Conservation (phyloP, 352 stramenopile genomes). For the Phytophthora sp. region DNA sequence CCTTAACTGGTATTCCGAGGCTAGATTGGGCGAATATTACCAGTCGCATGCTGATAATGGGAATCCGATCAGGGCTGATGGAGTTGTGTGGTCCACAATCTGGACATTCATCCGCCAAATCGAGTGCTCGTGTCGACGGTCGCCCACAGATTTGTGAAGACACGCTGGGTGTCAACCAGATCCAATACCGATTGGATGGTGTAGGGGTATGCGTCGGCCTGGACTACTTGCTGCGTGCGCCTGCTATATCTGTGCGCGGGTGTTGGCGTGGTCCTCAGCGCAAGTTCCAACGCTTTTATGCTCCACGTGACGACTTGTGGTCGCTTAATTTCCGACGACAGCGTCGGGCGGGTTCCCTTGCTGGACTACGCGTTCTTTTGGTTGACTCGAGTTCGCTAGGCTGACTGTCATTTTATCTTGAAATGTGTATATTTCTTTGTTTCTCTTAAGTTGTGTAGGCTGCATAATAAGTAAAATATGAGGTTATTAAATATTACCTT, state of each 20-base stretch:
- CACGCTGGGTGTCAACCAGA: background rate
- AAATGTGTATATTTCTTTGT: conserved; percentile 1
- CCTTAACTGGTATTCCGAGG: background rate
- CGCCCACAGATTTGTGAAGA: background rate
- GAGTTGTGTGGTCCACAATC: conserved; percentile 10
- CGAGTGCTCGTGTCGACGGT: background rate
- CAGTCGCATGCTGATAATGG: background rate
- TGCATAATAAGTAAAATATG: no score
- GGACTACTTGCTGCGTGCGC: background rate
- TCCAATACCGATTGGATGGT: background rate
- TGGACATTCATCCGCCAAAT: background rate
- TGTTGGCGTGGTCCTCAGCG: background rate
- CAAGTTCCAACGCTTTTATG: conserved; percentile 12
- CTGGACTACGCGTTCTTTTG: conserved; percentile 3
- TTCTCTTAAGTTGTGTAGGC: no score
- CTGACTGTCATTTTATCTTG: conserved; percentile 8
- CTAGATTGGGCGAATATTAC: background rate
- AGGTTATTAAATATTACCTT: no score
- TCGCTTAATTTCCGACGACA: conserved; percentile 7
- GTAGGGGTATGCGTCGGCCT: background rate
- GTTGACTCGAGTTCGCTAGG: background rate
- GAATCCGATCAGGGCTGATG: background rate
- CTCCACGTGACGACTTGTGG: conserved; percentile 7
- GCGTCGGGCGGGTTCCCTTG: background rate
- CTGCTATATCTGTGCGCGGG: conserved; percentile 16